A percentile compares a stretch with the other conserved stretches of the same genome.
These are phyloP conservation scores for Lanzia echinophila DNA, from an alignment of 2,329 filamentous ascomycete genomes.

Conservation along the genomic window DNA sequence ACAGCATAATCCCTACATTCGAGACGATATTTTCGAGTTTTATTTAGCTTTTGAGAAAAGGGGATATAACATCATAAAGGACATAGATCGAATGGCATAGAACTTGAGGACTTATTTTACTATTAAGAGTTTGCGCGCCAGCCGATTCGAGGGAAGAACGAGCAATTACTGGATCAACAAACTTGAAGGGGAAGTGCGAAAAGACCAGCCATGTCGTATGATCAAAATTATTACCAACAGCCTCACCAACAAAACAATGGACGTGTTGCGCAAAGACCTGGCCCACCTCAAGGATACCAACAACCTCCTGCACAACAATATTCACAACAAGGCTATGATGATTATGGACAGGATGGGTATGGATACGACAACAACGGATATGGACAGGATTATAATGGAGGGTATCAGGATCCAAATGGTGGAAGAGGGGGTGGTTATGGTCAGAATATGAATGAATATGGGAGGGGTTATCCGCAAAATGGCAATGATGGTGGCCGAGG, in stretches of 20 bases:
- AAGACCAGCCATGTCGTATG: slow-evolving; percentile 26
- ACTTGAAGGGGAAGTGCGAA: background rate
- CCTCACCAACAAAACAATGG: slow-evolving; percentile 28
- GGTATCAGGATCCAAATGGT: slow-evolving; percentile 25
- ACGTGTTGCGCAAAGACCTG: slow-evolving; percentile 22
- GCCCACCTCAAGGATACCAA: slow-evolving; percentile 25
- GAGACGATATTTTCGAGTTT: background rate
- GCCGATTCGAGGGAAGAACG: background rate
- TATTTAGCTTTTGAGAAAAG: background rate
- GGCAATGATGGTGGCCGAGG: slow-evolving; percentile 11
- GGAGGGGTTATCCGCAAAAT: slow-evolving; percentile 14
- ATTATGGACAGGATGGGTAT: slow-evolving; percentile 27
- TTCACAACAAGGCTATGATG: slow-evolving; percentile 51
- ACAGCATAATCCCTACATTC: background rate
- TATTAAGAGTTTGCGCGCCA: slow-evolving; percentile 1
- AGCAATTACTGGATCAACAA: background rate
- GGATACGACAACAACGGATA: slow-evolving; percentile 26
- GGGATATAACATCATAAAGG: background rate
- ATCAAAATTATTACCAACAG: slow-evolving; percentile 27
- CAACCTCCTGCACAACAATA: slow-evolving; percentile 42
- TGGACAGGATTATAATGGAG: slow-evolving; percentile 23
- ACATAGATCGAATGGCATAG: background rate
- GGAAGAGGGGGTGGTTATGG: slow-evolving; percentile 20
- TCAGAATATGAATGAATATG: slow-evolving; percentile 24
- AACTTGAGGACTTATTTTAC: background rate